A percentile compares a stretch with the other conserved stretches of the same genome.
Conservation (phyloP, 2,329 filamentous ascomycete species). For the Penicillium polonicum region DNA sequence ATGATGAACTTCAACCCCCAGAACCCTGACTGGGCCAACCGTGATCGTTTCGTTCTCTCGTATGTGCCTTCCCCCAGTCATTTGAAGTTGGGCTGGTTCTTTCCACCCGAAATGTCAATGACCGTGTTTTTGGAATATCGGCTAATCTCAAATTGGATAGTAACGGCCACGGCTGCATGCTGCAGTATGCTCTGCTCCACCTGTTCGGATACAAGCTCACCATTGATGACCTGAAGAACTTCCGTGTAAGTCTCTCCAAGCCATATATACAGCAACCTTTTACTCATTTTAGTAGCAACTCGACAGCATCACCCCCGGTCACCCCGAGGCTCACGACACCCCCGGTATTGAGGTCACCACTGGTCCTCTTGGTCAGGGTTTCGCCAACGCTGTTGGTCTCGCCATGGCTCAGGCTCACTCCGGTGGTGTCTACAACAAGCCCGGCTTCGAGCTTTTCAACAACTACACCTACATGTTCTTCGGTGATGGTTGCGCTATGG, state of each 20-base stretch:
- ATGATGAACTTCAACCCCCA: conserved; percentile 99
- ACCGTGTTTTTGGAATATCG: neutral
- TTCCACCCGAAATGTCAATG: neutral
- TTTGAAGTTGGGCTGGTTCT: neutral
- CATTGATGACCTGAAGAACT: conserved; percentile 90
- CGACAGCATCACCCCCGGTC: conserved; percentile 85
- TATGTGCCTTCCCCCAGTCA: conserved; percentile 55
- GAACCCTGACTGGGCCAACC: conserved; percentile 96
- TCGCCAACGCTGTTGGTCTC: conserved; percentile 95
- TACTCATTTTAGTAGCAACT: conserved; percentile 52
- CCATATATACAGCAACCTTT: neutral
- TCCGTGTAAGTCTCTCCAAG: conserved; percentile 70
- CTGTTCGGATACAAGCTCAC: conserved; percentile 85
- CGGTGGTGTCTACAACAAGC: conserved; percentile 92
- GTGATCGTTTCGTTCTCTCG: conserved; percentile 98
- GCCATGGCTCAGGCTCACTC: conserved; percentile 95
- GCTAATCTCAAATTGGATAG: conserved; percentile 48
- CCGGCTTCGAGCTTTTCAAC: conserved; percentile 83
- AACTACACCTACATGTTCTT: conserved; percentile 98
- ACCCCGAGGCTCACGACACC: conserved; percentile 95
- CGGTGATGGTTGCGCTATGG: conserved; percentile 97
- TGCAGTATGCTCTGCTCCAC: conserved; percentile 97
- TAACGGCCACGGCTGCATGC: conserved; percentile 99
- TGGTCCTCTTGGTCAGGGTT: conserved; percentile 94
- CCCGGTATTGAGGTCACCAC: conserved; percentile 97